Evolutionary conservation across 805 yeast species (phyloP).

Genomic region (Metschnikowia cubensis): DNA sequence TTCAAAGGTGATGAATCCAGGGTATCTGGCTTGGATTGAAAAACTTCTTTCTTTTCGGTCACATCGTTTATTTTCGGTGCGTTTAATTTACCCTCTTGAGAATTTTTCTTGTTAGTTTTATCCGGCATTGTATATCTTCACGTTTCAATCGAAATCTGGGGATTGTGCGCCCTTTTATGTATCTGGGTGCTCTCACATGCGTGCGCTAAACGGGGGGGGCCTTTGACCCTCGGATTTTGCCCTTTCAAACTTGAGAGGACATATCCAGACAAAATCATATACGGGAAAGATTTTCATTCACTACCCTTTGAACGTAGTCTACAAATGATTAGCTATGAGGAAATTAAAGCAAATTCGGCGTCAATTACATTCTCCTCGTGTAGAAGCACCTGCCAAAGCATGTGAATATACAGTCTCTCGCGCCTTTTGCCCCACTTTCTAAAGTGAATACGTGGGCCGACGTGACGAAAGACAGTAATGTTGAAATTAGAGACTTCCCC

Average conservation of each 20-base stretch:
- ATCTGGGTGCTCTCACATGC: background rate
- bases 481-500: slow-evolving; percentile 12
- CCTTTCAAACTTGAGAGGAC: background rate
- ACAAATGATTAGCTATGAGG: background rate
- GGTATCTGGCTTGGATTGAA: background rate
- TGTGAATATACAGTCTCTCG: slow-evolving; percentile 1
- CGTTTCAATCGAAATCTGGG: background rate
- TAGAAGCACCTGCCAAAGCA: background rate
- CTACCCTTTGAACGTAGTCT: background rate
- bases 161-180: slow-evolving; percentile 1
- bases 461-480: slow-evolving; percentile 2
- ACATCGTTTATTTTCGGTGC: background rate
- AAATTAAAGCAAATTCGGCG: background rate
- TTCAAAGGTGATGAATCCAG: slow-evolving; percentile 16
- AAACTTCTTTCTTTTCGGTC: background rate
- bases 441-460: background rate
- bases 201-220: background rate
- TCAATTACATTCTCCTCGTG: background rate
- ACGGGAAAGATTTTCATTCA: too few relatives aligned
- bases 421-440: slow-evolving; percentile 2
- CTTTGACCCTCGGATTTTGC: background rate
- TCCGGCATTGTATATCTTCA: background rate
- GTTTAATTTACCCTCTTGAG: background rate
- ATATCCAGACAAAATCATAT: background rate
- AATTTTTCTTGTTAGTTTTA: background rate